Conservation (phyloP, 225 moss, liverwort and hornwort genomes). For the Pseudoscleropodium purum region DNA sequence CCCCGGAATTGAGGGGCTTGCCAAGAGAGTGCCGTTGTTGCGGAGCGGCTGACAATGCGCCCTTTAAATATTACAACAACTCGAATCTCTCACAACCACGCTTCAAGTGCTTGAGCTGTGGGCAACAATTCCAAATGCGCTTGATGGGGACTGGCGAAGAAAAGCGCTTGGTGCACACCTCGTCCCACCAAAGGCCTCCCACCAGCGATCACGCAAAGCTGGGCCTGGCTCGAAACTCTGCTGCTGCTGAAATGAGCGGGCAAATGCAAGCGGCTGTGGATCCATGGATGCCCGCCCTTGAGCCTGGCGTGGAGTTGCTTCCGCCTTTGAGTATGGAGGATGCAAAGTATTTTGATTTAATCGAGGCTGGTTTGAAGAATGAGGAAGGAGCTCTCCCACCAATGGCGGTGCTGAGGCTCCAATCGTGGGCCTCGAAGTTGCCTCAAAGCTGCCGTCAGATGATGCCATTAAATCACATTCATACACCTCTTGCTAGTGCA, state of each 20-base stretch:
- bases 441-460: neutral
- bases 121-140: neutral
- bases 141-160: neutral
- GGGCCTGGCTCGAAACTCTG: neutral
- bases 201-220: neutral
- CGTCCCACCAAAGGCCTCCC: neutral
- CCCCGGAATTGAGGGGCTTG: neutral
- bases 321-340: neutral
- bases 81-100: neutral
- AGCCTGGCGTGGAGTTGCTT: neutral
- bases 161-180: neutral
- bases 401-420: neutral
- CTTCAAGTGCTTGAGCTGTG: neutral
- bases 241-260: no score
- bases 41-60: neutral
- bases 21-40: neutral
- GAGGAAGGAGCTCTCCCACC: neutral
- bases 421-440: neutral
- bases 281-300: neutral
- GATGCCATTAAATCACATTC: neutral
- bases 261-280: neutral
- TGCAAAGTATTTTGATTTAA: neutral
- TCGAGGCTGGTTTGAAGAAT: neutral
- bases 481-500: neutral
- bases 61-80: neutral